Conservation (phyloP, 2,329 filamentous ascomycete genomes). For the Aspergillus sergii region DNA sequence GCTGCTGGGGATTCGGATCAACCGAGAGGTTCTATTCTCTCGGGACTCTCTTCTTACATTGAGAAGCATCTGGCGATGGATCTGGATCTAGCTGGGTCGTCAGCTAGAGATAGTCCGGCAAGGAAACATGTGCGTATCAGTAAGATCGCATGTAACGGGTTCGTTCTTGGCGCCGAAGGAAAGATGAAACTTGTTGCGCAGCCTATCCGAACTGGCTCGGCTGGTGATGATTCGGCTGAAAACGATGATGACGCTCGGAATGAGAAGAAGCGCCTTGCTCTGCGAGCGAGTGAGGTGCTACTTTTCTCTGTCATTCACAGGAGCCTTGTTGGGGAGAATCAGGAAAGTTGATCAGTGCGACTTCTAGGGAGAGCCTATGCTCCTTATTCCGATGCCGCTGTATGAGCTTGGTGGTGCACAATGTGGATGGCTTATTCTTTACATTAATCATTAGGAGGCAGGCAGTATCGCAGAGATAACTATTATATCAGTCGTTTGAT, state of each 20-base stretch:
- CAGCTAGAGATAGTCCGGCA: slow-evolving; percentile 9
- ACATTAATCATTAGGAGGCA: not conserved
- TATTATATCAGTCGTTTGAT: not conserved
- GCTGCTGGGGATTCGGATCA: slow-evolving; percentile 4
- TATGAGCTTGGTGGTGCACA: not conserved
- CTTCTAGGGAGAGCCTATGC: not conserved
- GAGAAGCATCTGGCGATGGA: slow-evolving; percentile 44
- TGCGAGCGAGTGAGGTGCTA: slow-evolving; percentile 36
- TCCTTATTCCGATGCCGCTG: not conserved
- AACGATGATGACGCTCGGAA: slow-evolving; percentile 18
- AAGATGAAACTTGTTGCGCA: slow-evolving; percentile 41
- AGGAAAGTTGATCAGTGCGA: not conserved
- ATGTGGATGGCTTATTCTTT: not conserved
- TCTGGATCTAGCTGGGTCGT: slow-evolving; percentile 32
- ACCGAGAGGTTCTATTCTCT: slow-evolving; percentile 23
- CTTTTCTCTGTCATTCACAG: slow-evolving; percentile 34
- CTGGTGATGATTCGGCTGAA: slow-evolving; percentile 19
- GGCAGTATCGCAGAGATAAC: not conserved
- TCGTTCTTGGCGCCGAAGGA: slow-evolving; percentile 42
- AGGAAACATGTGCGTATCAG: slow-evolving; percentile 37
- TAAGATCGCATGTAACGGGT: slow-evolving; percentile 42
- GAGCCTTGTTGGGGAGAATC: slow-evolving; percentile 27
- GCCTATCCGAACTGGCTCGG: slow-evolving; percentile 15
- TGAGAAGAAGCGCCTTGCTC: slow-evolving; percentile 24
- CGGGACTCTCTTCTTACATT: slow-evolving; percentile 38